These are phyloP conservation scores for Diaporthe ilicicola DNA, from an alignment of 2,329 filamentous ascomycete genomes.

Conservation along the genomic window DNA sequence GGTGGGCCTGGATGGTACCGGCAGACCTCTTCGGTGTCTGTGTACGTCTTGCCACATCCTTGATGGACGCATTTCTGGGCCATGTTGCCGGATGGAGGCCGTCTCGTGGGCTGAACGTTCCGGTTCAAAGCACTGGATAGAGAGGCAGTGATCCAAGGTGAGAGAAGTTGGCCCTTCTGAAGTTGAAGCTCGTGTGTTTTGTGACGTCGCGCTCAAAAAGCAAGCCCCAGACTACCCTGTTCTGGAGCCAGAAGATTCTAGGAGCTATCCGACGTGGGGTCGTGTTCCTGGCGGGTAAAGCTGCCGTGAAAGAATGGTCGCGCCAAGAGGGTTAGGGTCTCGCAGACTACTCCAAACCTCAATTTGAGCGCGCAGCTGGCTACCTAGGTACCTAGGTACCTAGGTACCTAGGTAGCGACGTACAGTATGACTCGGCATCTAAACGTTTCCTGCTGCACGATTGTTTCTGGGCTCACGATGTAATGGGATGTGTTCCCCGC, in stretches of 20 bases:
- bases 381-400: too few relatives aligned
- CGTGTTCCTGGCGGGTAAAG: too few relatives aligned
- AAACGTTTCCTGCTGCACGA: too few relatives aligned
- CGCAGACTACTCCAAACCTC: too few relatives aligned
- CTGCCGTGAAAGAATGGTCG: too few relatives aligned
- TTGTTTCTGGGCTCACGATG: too few relatives aligned
- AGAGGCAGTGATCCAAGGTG: neutral
- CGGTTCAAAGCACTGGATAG: neutral
- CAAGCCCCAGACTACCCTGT: slow-evolving; percentile 5
- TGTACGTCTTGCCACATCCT: slow-evolving; percentile 90
- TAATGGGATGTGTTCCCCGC: too few relatives aligned
- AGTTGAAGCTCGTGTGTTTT: slow-evolving; percentile 13
- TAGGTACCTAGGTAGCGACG: too few relatives aligned
- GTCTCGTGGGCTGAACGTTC: neutral
- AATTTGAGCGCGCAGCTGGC: too few relatives aligned
- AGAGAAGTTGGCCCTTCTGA: neutral
- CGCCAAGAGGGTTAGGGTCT: too few relatives aligned
- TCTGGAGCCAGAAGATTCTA: slow-evolving; percentile 30
- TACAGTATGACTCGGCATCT: too few relatives aligned
- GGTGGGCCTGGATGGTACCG: slow-evolving; percentile 93
- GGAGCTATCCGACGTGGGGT: slow-evolving; percentile 26
- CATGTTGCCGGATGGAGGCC: slow-evolving; percentile 52
- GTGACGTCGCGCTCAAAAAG: slow-evolving; percentile 13
- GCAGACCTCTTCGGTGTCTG: slow-evolving; percentile 83
- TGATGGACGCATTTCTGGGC: slow-evolving; percentile 93